Base-by-base conservation (phyloP, 2,329 filamentous ascomycete genomes). In the Graphium sp. region DNA sequence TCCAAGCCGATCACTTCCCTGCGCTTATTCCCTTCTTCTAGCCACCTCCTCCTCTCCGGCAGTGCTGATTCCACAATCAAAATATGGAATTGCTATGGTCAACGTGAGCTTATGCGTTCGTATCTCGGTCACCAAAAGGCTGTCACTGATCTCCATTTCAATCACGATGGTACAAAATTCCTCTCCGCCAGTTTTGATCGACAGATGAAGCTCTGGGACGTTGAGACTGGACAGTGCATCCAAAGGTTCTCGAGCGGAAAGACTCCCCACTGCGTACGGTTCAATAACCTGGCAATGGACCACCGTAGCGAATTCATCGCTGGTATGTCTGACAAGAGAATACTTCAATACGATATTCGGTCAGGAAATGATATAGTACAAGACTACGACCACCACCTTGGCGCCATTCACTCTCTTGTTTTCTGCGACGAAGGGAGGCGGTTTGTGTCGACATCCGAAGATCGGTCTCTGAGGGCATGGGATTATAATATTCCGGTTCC, bases 311-410 rank as follows among this genome's bases (percentile, higher is more conserved):
- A 95, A 50, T 98, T 98, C 52, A 56, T 98, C 32, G 85, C 84
- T 2, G 89, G 89, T 43, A 91, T 95, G 82, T 89, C 82, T 21
- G 87, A 98, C 53, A 98, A 98, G 62, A 94, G 94, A 61, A 98
- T 98, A 41, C 67, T 98, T 23, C 89, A 98, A 47, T 98, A 91
- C 52, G 89, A 98, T 52, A 85, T 75, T 3, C 71, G 91, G 17
- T 74, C 75, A 6, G 55, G 62, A 35, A 72, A 71, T 39, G 74
- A 91, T 42, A 66, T 89, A 33, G 80, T 93, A 9, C 91, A 98
- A 47, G 89, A 95, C 58, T 98, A 98, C 55, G 87, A 98, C 47
- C 89, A 98, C 52, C 89, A 98, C 50, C 60, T 98, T 36, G 89
- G 84, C n/a, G 83, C 89, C 15, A 77, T 98, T 59, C 98, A 98